Evolutionary conservation across 1,139 yeast genomes (phyloP), one percentile per base, ranked within the genome.

Genomic region (Pneumocystis oryctolagi): DNA sequence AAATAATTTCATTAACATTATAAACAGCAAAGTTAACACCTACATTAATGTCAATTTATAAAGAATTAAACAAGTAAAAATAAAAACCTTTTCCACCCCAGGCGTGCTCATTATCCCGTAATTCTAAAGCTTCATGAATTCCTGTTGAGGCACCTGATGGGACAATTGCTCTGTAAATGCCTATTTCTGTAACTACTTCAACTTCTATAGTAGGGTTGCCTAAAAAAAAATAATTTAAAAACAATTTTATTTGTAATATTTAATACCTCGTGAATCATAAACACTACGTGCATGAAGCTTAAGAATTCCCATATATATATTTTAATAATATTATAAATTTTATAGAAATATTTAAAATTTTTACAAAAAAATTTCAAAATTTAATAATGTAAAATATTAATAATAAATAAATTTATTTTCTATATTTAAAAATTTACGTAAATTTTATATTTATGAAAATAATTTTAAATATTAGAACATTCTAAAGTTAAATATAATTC

Each of bases 131-230:
- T 81, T 89, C 97, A 77, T 86, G 92, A 76, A 84, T 77, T 56
- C 66, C 66, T 68, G 96, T 89, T 73, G 96, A 88, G 69, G 96
- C 96, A 79, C 96, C 97, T 69, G 96, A 87, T 76, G 97, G 97
- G 68, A 89, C 97, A 73, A 88, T 88, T 71, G 96, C 82, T 78
- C 96, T 85, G 89, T 87, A 88, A 69, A 82, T 75, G 74, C 96
- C 96, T 73, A 84, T 82, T 68, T 80, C 89, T 72, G 96, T 89
- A 81, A 85, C 80, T 71, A 89, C 73, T 73, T 89, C 96, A 70
- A 89, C 96, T 82, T 89, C 96, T 71, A 89, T 96, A 70, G 96
- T 89, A 78, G 97, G 97, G 83, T 89, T 89, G 64, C 77, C 76
- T 69, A 57, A 55, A 39, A 34, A 20, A 39, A 40, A 37, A 14